Evolutionary conservation across 148 eudicot species (phyloP), one percentile per base, ranked within the genome.

Genomic region (Rhododendron williamsianum): DNA sequence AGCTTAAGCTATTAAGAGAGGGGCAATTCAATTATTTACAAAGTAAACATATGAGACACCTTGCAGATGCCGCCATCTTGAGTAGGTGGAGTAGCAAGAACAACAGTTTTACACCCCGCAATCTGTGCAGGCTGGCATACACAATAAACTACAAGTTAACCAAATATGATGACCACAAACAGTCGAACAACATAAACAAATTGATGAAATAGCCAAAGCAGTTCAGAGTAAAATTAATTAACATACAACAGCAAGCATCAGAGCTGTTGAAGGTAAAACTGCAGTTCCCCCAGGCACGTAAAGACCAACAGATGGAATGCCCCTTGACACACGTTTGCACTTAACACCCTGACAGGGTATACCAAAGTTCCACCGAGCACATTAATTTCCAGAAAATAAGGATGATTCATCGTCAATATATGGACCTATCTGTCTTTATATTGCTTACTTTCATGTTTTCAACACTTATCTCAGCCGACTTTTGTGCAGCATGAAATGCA

Each of bases 241-340:
- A 84, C 99, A 83, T 94, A 97, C 99, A 91, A 97, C 90, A 86
- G 99, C 83, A 88, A 97, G 98, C 99, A 97, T 97, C 84, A 97
- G 91, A 87, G 98, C 98, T 3, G 99, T 97, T 76, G 99, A 97
- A 81, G 99, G 99, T 90, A 95, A 89, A 81, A 97, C 97, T 79
- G 99, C 99, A 93, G 99, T 95, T 77, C 98, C 98, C 83, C 98
- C 99, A 25, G 99, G 98, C 87, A 97, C 99, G 86, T 97, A 97
- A 80, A 97, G 98, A 81, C 99, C 99, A 67, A 97, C 99, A 86
- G 98, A 90, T 81, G 94, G 87, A 86, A 97, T 95, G 89, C 95
- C 86, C 88, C 98, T 91, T 74, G 98, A 93, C 83, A 97, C 96
- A 82, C 99, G 92, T 89, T 95, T 97, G 93, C 99, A 97, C 89